Conservation (phyloP, 495 filamentous ascomycete genomes). For the Talaromyces borbonicus region DNA sequence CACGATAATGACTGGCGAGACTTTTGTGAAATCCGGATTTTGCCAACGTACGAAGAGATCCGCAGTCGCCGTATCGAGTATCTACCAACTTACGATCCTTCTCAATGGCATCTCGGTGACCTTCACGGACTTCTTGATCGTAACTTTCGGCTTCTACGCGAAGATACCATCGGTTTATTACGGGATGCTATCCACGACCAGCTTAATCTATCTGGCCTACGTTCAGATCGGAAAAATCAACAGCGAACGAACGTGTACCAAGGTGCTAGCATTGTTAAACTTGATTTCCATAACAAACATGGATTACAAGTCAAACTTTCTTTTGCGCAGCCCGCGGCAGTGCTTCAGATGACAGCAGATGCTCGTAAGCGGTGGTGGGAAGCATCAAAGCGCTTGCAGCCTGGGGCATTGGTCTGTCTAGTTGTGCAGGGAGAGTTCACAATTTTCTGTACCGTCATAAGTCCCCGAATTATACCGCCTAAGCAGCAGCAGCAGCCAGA, state of each 20-base stretch:
- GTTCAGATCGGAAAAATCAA: not conserved
- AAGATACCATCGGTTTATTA: constrained; percentile 31
- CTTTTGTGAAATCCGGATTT: constrained; percentile 51
- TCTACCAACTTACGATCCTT: constrained; percentile 45
- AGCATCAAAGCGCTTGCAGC: constrained; percentile 42
- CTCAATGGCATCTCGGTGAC: constrained; percentile 45
- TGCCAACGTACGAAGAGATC: constrained; percentile 58
- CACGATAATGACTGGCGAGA: constrained; percentile 59
- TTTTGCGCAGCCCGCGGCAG: constrained; percentile 45
- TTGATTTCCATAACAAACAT: constrained; percentile 34
- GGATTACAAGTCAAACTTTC: constrained; percentile 46
- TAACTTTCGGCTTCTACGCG: constrained; percentile 45
- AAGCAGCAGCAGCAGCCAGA: constrained; percentile 2
- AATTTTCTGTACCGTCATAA: constrained; percentile 47
- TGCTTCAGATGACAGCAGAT: constrained; percentile 16
- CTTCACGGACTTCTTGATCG: constrained; percentile 54
- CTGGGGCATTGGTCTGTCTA: constrained; percentile 51
- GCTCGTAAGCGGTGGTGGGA: constrained; percentile 53
- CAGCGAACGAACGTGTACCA: constrained; percentile 30
- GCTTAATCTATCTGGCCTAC: constrained; percentile 2
- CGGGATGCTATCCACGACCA: constrained; percentile 20
- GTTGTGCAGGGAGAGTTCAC: constrained; percentile 32
- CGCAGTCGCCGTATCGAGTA: constrained; percentile 41
- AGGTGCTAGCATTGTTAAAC: constrained; percentile 20
- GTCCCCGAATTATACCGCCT: constrained; percentile 7